Base-by-base conservation (phyloP, 2,329 filamentous ascomycete genomes). In the Diaporthe sp. region DNA sequence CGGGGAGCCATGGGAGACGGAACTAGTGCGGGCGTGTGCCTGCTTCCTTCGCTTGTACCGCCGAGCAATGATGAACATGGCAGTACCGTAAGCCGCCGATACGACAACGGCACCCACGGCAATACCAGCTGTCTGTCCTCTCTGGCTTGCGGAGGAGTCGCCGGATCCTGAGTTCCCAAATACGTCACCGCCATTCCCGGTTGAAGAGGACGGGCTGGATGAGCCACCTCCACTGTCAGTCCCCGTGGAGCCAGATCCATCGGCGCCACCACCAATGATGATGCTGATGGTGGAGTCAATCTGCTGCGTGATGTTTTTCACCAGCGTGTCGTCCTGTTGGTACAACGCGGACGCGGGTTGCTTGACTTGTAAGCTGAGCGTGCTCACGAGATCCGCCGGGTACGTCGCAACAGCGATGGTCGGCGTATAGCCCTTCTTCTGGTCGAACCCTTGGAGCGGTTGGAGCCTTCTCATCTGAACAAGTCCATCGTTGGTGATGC, bases 41-140 rank as follows among this genome's bases (percentile, higher is more conserved):
- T 94, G 91, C 85, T 92, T 93, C 89, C 94, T 95, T 87, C 94
- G 93, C 89, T 96, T 95, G 89, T 98, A 98, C 76, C 96, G 91
- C 77, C 95, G 93, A 68, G 96, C 96, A 79, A 98, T 92, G 81
- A 97, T 92, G 87, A 98, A 96, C 96, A 98, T 98, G 83, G 95
- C 95, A 17, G 94, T 94, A 81, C 95, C 96, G 79, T 98, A 98
- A n/a, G 95, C 92, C 69, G 93, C 94, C 57, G 94, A 95, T 81
- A 95, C 92, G 58, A 91, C 90, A 44, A 96, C 91, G 37, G 94
- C 93, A 80, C 94, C 95, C 31, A 95, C 89, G 74, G 93, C 94
- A 80, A 98, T 92, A 78, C 90, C 92, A 34, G 90, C 91, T 1
- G 90, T 92, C 46, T 92, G 93, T 57, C 90, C 92, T 80, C 87